Percentiles rank a stretch among this genome's conserved stretches.
Conservation (phyloP, 495 filamentous ascomycete species). For the Penicillium egyptiacum region DNA sequence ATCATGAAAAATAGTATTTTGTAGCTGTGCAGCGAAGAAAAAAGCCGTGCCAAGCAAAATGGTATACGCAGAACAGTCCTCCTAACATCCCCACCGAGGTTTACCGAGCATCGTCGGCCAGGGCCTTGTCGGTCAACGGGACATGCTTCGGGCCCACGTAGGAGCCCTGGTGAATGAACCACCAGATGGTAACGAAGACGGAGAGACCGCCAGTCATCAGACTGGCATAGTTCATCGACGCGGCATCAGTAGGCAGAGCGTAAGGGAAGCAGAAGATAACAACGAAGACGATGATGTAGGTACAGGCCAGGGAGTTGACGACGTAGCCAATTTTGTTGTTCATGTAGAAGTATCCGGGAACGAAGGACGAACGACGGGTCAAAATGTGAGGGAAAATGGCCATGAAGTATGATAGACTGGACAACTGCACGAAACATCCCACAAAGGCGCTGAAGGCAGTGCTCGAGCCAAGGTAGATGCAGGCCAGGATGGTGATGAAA, state of each 20-base stretch:
- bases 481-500: conserved; percentile 65
- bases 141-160: conserved; percentile 43
- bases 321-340: conserved; percentile 55
- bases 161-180: conserved; percentile 36
- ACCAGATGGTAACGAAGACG: conserved; percentile 44
- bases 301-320: conserved; percentile 58
- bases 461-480: conserved; percentile 68
- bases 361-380: conserved; percentile 61
- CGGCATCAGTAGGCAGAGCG: conserved; percentile 51
- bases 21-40: conserved; percentile 13
- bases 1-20: conserved; percentile 13
- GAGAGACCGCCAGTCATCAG: conserved; percentile 63
- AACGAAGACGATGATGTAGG: conserved; percentile 68
- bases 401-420: conserved; percentile 69
- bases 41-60: conserved; percentile 14
- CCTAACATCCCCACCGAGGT: neutral
- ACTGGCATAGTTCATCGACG: conserved; percentile 71
- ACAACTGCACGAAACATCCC: conserved; percentile 71
- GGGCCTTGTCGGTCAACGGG: conserved; percentile 37
- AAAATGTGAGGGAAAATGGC: conserved; percentile 75
- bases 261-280: conserved; percentile 81
- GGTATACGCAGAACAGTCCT: conserved; percentile 17
- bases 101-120: conserved; percentile 31
- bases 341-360: conserved; percentile 70
- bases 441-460: conserved; percentile 75